phyloP scores from a whole-genome alignment of 306 rosid species.

The Leucaena leucocephala region DNA sequence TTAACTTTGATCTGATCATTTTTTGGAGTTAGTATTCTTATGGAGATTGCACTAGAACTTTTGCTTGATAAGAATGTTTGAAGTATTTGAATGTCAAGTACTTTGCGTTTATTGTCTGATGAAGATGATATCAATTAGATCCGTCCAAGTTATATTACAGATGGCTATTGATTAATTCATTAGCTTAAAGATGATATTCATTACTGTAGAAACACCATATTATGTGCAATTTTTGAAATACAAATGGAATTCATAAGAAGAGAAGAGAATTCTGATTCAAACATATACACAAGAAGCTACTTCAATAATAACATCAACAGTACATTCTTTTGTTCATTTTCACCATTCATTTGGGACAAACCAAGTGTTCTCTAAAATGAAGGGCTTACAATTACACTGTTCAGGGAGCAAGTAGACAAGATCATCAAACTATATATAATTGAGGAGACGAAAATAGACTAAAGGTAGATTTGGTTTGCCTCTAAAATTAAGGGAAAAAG shows the following conservation, averaged over 20 bases:
- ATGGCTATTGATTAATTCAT: background rate
- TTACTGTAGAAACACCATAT: background rate
- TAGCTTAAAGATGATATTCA: background rate
- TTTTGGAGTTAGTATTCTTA: background rate
- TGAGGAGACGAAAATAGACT: background rate
- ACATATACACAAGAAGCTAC: constrained; percentile 33
- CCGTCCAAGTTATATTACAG: background rate
- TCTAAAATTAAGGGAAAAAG: constrained; percentile 34
- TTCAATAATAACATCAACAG: constrained; percentile 10
- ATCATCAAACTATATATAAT: background rate
- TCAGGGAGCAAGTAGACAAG: background rate
- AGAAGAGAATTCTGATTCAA: constrained; percentile 31
- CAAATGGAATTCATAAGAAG: constrained; percentile 2
- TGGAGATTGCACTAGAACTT: background rate
- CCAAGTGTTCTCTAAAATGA: constrained; percentile 31
- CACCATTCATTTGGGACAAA: constrained; percentile 35
- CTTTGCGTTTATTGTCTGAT: background rate
- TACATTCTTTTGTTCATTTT: constrained; percentile 28
- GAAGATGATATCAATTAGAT: background rate
- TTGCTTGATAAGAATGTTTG: background rate
- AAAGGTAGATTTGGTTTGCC: constrained; percentile 29
- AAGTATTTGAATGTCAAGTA: background rate
- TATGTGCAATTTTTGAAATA: background rate
- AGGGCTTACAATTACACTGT: constrained; percentile 26
- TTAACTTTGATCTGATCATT: background rate